Evolutionary conservation across 257 asterid species (phyloP).

Genomic region (Solanum commersonii): DNA sequence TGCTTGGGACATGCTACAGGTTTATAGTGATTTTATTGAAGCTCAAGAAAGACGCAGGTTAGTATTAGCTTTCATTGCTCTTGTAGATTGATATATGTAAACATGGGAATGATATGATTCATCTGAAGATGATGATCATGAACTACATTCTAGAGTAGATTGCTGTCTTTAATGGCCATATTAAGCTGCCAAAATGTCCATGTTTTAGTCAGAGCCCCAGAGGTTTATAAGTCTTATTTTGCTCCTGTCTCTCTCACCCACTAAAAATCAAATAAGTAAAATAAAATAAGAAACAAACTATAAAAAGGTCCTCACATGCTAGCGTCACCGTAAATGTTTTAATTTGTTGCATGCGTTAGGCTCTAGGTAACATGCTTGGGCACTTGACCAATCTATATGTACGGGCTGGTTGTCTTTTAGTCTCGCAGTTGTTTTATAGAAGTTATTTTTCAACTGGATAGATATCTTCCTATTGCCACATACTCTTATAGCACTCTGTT

Average conservation of each 20-base stretch:
- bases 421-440: not conserved
- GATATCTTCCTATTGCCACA: not conserved
- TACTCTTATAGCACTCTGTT: not conserved
- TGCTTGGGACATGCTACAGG: constrained; percentile 97
- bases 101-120: not conserved
- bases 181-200: not conserved
- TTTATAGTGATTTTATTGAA: constrained; percentile 73
- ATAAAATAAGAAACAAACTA: not conserved
- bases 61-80: not conserved
- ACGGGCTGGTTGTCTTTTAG: not conserved
- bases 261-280: not conserved
- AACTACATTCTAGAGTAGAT: not conserved
- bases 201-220: not conserved
- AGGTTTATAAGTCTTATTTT: not conserved
- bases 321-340: not conserved
- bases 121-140: not conserved
- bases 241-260: not conserved
- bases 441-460: not conserved
- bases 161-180: not conserved
- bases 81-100: not conserved
- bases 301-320: not conserved
- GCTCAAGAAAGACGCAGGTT: constrained; percentile 87
- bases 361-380: not conserved
- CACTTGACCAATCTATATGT: not conserved
- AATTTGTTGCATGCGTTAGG: not conserved